A percentile compares a stretch with the other conserved stretches of the same genome.
These are phyloP conservation scores for Xylaria sp. DNA, from an alignment of 2,329 filamentous ascomycete species.

Conservation along the genomic window DNA sequence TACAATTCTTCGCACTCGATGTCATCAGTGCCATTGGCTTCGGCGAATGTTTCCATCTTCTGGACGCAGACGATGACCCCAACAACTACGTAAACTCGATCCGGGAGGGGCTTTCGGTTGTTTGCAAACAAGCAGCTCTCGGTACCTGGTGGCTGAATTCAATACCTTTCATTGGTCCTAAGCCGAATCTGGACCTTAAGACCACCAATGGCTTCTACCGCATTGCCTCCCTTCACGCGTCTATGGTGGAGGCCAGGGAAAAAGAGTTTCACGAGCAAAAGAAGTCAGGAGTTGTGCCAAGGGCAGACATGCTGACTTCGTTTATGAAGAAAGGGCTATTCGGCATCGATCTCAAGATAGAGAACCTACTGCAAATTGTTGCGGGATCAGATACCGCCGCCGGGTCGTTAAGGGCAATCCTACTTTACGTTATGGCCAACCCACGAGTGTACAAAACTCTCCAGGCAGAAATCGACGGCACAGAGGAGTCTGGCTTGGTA, in stretches of 20 bases:
- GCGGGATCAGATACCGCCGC: slow-evolving; percentile 64
- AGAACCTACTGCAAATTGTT: slow-evolving; percentile 47
- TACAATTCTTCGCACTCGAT: slow-evolving; percentile 59
- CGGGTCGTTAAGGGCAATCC: slow-evolving; percentile 51
- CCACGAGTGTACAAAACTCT: slow-evolving; percentile 50
- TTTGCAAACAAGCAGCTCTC: slow-evolving; percentile 42
- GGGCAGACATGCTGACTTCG: slow-evolving; percentile 41
- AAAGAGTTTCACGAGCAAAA: slow-evolving; percentile 31
- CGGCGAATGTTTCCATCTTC: slow-evolving; percentile 55
- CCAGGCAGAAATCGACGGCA: slow-evolving; percentile 45
- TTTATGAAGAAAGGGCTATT: slow-evolving; percentile 38
- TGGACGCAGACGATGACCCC: slow-evolving; percentile 52
- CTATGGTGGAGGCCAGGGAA: slow-evolving; percentile 33
- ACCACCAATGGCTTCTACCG: slow-evolving; percentile 43
- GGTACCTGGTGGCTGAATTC: slow-evolving; percentile 29
- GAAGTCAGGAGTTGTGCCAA: not conserved
- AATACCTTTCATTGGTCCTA: slow-evolving; percentile 15
- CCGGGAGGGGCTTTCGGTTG: slow-evolving; percentile 32
- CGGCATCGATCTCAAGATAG: slow-evolving; percentile 39
- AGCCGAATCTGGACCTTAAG: not conserved
- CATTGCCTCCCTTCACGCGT: slow-evolving; percentile 42
- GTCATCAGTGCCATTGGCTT: slow-evolving; percentile 58
- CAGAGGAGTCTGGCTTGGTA: slow-evolving; percentile 41
- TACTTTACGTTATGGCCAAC: slow-evolving; percentile 55
- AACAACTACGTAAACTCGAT: slow-evolving; percentile 43